Evolutionary conservation across 1,139 yeast species (phyloP).

Genomic region (Wickerhamiella infanticola): DNA sequence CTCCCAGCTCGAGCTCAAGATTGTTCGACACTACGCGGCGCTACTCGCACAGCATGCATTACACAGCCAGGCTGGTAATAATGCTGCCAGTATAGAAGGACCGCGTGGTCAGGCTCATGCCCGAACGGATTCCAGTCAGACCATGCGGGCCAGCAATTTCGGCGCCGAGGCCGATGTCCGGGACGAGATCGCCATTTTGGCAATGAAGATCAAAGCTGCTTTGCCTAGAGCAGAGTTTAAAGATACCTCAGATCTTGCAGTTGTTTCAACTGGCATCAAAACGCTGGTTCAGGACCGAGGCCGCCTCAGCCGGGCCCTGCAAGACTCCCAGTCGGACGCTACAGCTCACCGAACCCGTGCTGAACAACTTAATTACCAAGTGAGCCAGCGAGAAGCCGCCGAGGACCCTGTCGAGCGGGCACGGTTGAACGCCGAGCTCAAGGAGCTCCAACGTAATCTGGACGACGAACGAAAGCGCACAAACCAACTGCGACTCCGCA

Average conservation of each 20-base stretch:
- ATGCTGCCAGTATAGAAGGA: neutral
- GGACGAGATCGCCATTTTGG: neutral
- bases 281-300: neutral
- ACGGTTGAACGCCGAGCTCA: constrained; percentile 18
- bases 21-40: constrained; percentile 22
- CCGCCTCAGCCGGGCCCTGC: neutral
- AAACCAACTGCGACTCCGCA: constrained; percentile 21
- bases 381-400: constrained; percentile 9
- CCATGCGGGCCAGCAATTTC: neutral
- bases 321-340: neutral
- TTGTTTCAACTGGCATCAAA: neutral
- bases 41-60: constrained; percentile 17
- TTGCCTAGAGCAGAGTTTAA: neutral
- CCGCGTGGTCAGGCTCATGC: neutral
- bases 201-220: neutral
- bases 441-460: constrained; percentile 18
- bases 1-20: constrained; percentile 14
- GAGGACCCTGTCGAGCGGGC: neutral
- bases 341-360: neutral
- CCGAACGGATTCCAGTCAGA: neutral
- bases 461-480: constrained; percentile 17
- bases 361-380: constrained; percentile 1
- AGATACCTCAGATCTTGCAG: neutral
- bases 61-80: constrained; percentile 8
- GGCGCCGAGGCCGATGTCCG: neutral